These are phyloP conservation scores for Ambrosiella cleistominuta DNA, from an alignment of 2,329 filamentous ascomycete species.

Conservation along the genomic window DNA sequence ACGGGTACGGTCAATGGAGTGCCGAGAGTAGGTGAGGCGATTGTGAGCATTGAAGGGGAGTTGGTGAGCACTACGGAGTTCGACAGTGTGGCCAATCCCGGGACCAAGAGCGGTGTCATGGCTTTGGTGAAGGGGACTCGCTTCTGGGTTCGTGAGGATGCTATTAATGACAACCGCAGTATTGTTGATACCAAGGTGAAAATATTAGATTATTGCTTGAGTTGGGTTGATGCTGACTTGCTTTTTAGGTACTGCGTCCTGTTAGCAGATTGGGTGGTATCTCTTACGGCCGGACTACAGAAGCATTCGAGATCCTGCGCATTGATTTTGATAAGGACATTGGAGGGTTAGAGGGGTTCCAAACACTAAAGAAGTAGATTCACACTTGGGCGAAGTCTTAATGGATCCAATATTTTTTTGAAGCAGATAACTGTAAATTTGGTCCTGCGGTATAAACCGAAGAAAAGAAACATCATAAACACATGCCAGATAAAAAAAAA, in stretches of 20 bases:
- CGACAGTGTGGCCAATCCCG: constrained; percentile 51
- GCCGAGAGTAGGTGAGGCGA: constrained; percentile 61
- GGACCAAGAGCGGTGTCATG: constrained; percentile 57
- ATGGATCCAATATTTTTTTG: too few relatives aligned
- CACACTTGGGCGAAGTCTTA: too few relatives aligned
- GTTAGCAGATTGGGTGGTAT: constrained; percentile 72
- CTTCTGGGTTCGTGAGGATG: constrained; percentile 84
- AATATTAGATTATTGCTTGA: background rate
- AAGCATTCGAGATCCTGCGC: constrained; percentile 54
- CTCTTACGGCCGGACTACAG: constrained; percentile 54
- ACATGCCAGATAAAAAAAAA: too few relatives aligned
- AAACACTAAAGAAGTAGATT: constrained; percentile 26
- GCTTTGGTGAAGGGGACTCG: constrained; percentile 66
- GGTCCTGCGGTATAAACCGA: too few relatives aligned
- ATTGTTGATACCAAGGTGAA: constrained; percentile 53
- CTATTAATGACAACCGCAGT: constrained; percentile 59
- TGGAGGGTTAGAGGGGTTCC: constrained; percentile 34
- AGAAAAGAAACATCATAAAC: too few relatives aligned
- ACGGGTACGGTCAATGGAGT: constrained; percentile 43
- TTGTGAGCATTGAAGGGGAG: constrained; percentile 69
- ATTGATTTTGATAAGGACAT: constrained; percentile 38
- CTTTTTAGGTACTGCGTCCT: constrained; percentile 46
- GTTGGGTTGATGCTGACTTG: background rate
- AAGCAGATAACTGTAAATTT: too few relatives aligned
- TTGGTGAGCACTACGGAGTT: constrained; percentile 61